Percentiles rank a stretch among this genome's conserved stretches.
phyloP scores from a whole-genome alignment of 306 rosid species.

The Luffa acutangula region DNA sequence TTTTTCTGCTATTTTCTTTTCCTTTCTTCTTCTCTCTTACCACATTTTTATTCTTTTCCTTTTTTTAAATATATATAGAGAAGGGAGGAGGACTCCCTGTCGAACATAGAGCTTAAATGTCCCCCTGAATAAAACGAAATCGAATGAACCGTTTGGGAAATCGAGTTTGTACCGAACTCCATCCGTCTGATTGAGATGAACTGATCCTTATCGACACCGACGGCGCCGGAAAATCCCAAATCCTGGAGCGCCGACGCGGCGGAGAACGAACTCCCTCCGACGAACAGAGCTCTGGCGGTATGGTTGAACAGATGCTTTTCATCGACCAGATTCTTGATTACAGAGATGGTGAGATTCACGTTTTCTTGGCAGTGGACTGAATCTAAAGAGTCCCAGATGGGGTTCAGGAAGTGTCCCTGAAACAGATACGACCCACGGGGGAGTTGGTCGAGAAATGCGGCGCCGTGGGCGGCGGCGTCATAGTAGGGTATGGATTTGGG shows the following conservation, averaged over 20 bases:
- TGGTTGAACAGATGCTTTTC: conserved; percentile 25
- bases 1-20: too few species aligned
- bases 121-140: conserved; percentile 58
- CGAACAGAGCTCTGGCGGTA: conserved; percentile 37
- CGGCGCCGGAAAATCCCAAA: conserved; percentile 50
- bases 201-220: conserved; percentile 22
- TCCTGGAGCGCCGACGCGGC: conserved; percentile 32
- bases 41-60: too few species aligned
- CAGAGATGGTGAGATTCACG: conserved; percentile 27
- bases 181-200: conserved; percentile 30
- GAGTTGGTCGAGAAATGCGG: neutral
- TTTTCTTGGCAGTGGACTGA: conserved; percentile 29
- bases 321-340: conserved; percentile 27
- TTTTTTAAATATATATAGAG: too few species aligned
- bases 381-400: conserved; percentile 50
- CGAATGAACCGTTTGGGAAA: conserved; percentile 38
- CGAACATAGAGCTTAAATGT: conserved; percentile 3
- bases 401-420: conserved; percentile 39
- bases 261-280: conserved; percentile 40
- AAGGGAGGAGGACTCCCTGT: too few species aligned
- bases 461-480: neutral
- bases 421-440: conserved; percentile 32
- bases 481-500: conserved; percentile 24
- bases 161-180: conserved; percentile 24
- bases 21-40: too few species aligned